A percentile compares a stretch with the other conserved stretches of the same genome.
These are phyloP conservation scores for Citrus inodora DNA, from an alignment of 345 rosid species.

Conservation along the genomic window DNA sequence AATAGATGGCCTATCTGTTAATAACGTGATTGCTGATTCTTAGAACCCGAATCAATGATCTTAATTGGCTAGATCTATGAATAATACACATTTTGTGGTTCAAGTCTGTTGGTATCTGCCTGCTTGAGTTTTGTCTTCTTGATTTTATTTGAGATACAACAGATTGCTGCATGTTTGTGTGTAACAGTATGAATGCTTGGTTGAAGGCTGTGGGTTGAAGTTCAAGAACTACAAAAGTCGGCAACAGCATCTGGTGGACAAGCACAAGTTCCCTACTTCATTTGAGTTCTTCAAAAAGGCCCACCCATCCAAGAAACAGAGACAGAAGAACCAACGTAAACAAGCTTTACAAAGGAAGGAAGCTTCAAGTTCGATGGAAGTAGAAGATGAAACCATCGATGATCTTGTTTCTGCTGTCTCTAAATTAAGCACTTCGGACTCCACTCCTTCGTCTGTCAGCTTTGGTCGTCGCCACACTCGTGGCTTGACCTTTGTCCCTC, in stretches of 20 bases:
- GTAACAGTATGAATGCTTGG: conserved; percentile 83
- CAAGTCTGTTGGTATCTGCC: background rate
- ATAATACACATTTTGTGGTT: background rate
- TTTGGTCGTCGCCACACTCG: conserved; percentile 78
- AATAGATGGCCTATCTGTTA: background rate
- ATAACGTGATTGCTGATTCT: background rate
- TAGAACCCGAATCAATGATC: background rate
- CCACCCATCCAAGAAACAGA: conserved; percentile 70
- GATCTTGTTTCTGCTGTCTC: conserved; percentile 83
- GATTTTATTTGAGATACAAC: background rate
- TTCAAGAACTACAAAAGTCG: conserved; percentile 75
- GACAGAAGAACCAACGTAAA: conserved; percentile 57
- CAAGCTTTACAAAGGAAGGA: conserved; percentile 26
- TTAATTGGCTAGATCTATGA: background rate
- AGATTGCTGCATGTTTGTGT: background rate
- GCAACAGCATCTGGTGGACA: conserved; percentile 81
- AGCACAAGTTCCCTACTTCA: conserved; percentile 83
- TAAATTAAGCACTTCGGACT: conserved; percentile 63
- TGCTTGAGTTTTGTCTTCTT: background rate
- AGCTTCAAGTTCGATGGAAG: conserved; percentile 58
- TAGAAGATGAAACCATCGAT: conserved; percentile 62
- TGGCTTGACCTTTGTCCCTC: conserved; percentile 72
- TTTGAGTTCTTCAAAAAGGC: conserved; percentile 79
- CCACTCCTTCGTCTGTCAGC: conserved; percentile 73
- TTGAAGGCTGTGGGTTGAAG: conserved; percentile 84